Evolutionary conservation across 106 monocot species (phyloP), one percentile per base, ranked within the genome.

Genomic region (Vanilla planifolia): DNA sequence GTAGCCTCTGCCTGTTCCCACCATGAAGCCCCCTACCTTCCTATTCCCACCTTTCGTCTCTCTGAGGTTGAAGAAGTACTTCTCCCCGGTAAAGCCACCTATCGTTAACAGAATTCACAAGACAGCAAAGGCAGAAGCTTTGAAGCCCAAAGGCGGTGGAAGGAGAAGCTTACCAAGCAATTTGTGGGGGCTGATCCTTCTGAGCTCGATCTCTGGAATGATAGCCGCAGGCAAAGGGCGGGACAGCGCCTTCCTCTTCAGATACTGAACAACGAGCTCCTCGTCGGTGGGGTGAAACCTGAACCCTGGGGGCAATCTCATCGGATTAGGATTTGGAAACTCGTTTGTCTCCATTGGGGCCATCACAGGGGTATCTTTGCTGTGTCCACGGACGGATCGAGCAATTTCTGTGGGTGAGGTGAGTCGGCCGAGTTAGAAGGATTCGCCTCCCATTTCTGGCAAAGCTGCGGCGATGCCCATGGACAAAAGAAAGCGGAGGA

Each of bases 231-330:
- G 88, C 70, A 84, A 58, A 28, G 88, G 92, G 48, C 43, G 70
- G 30, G 73, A 75, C 33, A 76, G 69, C 45, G 65, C 81, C 71
- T 88, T 88, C 73, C 84, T 74, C 61, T 65, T 60, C 39, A 93
- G 78, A 67, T 93, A 93, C 62, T 85, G 80, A 14, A 85, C 59
- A 3, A 93, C 66, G 6, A 93, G 88, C 73, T 93, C 92, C 33
- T 88, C 88, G 9, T 93, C 92, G 0, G 88, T 88, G 0, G 92
- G 92, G 60, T 85, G 88, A 65, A 93, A 93, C 39, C 92, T 55
- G 61, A 93, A 93, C 21, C 92, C 92, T 4, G 92, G 92, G 0
- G 88, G 92, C n/a, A n/a, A n/a, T n/a, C n/a, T n/a, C n/a, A n/a
- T n/a, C n/a, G n/a, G n/a, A n/a, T n/a, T n/a, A n/a, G n/a, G n/a